Base-by-base conservation (phyloP, 495 filamentous ascomycete species). In the Xylaria sp. region DNA sequence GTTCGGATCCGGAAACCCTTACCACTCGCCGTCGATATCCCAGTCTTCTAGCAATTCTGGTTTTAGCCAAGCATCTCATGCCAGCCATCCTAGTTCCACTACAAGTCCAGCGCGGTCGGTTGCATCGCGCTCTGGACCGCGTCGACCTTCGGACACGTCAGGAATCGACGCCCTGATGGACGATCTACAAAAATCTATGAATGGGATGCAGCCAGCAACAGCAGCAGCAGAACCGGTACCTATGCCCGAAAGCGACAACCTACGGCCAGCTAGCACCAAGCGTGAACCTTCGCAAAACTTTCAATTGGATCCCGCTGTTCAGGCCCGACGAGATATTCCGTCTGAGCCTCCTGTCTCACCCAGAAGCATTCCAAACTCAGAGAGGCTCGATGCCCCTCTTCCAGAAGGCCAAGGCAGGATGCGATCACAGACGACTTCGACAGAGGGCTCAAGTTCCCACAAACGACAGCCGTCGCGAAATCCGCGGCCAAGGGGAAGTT, bases 11-110 rank as follows among this genome's bases (percentile, higher is more conserved):
- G 80, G 83, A 33, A 88, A 88, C 65, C 83, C 87, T 0, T 88
- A 89, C 76, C 90, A 93, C 75, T 85, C 85, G 4, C 80, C 90
- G 0, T 89, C 90, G 0, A 87, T 89, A 71, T 96, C 92, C 1
- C 86, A 86, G 31, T 87, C 87, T 2, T 94, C 92, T 6, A 90
- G 89, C 50, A 88, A 86, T n/a, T 94, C 92, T 8, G 86, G 83
- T 1, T 88, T 83, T 29, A 93, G 91, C 24, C 82, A 77, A 41
- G 69, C 41, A 37, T 79, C 77, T 26, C 86, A 88, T 11, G 82
- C 82, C 0, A 89, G 89, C 68, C 91, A 90, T 78, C 85, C 89
- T 3, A 95, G 91, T 74, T 93, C 93, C 4, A 85, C 88, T 65
- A 93, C 93, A 5, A 97, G 86, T 71, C 88, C 88, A 1, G 83